Evolutionary conservation across 148 eudicot genomes (phyloP).

Genomic region (Pouteria glomerata): DNA sequence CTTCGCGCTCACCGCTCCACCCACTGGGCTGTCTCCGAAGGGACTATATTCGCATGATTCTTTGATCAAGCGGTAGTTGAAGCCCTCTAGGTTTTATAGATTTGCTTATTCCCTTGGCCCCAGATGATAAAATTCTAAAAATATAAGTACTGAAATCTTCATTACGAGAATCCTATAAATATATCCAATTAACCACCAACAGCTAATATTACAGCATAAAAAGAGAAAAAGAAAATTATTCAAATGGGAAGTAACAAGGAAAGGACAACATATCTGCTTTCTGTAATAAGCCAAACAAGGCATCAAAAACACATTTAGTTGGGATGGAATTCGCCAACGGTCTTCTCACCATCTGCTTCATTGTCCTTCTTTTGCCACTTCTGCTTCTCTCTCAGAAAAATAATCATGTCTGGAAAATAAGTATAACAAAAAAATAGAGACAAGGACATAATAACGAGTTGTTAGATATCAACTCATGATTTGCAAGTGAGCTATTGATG

Average conservation of each 20-base stretch:
- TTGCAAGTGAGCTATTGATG: too few relatives aligned
- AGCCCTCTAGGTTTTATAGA: too few relatives aligned
- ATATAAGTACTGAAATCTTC: too few relatives aligned
- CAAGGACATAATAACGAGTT: not conserved
- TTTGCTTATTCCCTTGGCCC: too few relatives aligned
- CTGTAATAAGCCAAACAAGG: not conserved
- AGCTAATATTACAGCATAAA: not conserved
- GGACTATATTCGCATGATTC: too few relatives aligned
- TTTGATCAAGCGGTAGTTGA: too few relatives aligned
- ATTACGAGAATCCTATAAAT: too few relatives aligned
- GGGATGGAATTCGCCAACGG: not conserved
- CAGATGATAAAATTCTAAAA: too few relatives aligned
- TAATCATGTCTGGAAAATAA: slow-evolving; percentile 57
- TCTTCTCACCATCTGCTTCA: not conserved
- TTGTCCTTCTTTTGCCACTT: slow-evolving; percentile 56
- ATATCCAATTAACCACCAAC: too few relatives aligned
- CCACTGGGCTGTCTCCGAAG: too few relatives aligned
- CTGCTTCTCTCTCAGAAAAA: slow-evolving; percentile 42
- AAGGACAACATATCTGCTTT: not conserved
- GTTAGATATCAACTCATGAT: too few relatives aligned
- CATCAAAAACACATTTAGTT: not conserved
- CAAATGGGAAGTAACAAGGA: not conserved
- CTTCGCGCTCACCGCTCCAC: too few relatives aligned
- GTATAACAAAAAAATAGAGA: not conserved
- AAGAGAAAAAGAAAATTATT: not conserved